Conservation (phyloP, 305 asterid species). For the Stenogyne calaminthoides region DNA sequence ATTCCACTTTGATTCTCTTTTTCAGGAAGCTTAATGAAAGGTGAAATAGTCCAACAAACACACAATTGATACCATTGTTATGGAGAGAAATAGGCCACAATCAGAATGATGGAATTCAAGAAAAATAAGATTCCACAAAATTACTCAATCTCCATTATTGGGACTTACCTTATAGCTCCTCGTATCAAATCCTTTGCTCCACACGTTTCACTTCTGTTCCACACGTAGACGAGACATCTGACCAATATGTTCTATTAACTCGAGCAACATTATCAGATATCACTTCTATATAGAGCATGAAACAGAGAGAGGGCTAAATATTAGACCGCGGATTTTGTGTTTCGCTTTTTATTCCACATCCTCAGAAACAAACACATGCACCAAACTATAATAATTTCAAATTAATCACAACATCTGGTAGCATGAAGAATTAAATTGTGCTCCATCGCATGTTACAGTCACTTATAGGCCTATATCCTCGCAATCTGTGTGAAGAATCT, state of each 20-base stretch:
- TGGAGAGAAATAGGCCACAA: not conserved
- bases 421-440: not conserved
- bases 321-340: not conserved
- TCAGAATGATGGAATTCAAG: not conserved
- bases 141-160: too few species aligned
- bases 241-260: not conserved
- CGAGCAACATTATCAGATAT: not conserved
- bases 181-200: too few species aligned
- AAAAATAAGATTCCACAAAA: too few species aligned
- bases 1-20: not conserved
- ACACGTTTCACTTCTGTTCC: not conserved
- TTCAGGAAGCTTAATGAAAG: not conserved
- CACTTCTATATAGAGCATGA: not conserved
- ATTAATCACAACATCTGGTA: not conserved
- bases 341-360: too few species aligned
- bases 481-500: slow-evolving; percentile 19
- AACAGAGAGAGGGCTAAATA: not conserved
- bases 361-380: too few species aligned
- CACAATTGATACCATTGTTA: not conserved
- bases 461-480: not conserved
- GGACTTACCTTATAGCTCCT: not conserved
- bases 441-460: not conserved
- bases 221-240: not conserved
- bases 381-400: not conserved
- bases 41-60: too few species aligned